Base-by-base conservation (phyloP, 306 rosid genomes). In the Luffa acutangula region DNA sequence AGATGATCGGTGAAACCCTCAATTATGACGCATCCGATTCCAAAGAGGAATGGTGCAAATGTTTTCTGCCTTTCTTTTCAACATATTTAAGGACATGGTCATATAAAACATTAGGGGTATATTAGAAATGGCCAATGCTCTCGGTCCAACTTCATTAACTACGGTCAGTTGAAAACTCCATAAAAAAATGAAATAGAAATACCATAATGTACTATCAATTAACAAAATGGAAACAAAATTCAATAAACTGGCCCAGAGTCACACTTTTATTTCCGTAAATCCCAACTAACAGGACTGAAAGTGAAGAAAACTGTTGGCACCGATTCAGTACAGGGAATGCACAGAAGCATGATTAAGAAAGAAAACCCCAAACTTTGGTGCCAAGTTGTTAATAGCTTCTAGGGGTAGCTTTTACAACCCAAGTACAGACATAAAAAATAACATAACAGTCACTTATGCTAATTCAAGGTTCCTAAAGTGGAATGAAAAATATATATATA, bases 41-140 rank as follows among this genome's bases (percentile, higher is more conserved):
- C 76, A 71, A 46, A 63, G 78, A 53, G 59, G 75, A 72, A 66
- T 10, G 56, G 78, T 57, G 41, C 49, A 79, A 78, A 85, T 78
- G 80, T 87, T 85, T 81, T 72, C 80, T 82, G 20, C 82, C 81
- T 79, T 87, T 67, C 85, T 60, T 82, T 75, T 83, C 67, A 54
- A 74, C 60, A 54, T 51, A 70, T 33, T 80, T 48, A 65, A 15
- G 39, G 31, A 79, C 70, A 51, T 39, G 79, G 21, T 39, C 69
- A 13, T 60, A 77, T 62, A 77, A 58, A 75, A 52, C 34, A 75
- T 52, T 33, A 51, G 76, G 7, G 57, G 25, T 66, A 15, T n/a
- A 69, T 45, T 20, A 70, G 9, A 70, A 70, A 33, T 48, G 13
- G 39, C 57, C 17, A 74, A 51, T 51, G 33, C 9, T 74, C 78